Base-by-base conservation (phyloP, 768 basidiomycete genomes). In the Amanita polypyramis region DNA sequence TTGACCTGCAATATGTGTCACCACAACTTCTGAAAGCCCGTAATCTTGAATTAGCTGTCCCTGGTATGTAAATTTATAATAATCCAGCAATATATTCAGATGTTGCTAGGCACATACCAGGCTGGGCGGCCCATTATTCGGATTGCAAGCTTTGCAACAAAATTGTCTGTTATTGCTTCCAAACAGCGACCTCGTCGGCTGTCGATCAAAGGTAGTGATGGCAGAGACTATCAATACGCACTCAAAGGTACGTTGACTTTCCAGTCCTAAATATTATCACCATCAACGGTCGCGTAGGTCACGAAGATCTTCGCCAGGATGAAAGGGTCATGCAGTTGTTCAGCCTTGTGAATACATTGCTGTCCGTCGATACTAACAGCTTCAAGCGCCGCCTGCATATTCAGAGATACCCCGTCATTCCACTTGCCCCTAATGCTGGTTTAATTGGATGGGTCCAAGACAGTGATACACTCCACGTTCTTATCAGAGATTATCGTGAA, bases 241-340 rank as follows among this genome's bases (percentile, higher is more conserved):
- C 73, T 99, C 45, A 99, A 99, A 75, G 96, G 91, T 86, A 51
- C 4, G 54, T 50, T 7, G 9, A 40, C 12, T 47, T 10, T 12
- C 43, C 39, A 29, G 14, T 12, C 12, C 32, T 46, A 12, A 14
- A 9, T 19, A 36, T 36, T 20, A 7, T 17, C 17, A 17, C 41
- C 39, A 51, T 42, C 50, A 35, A 23, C n/a, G 44, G 8, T 23
- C 47, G 37, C 39, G 9, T 53, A 94, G 92, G 96, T 6, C 96
- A 99, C 64, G 96, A 99, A 68, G 96, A 99, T 69, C 73, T 99
- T 43, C 92, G 96, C 34, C 96, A 98, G 65, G 96, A 99, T 61
- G 96, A 99, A 58, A 80, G 96, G 52, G 96, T 98, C 48, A 98
- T 98, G 95, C 96, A 99, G 63, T 75, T 98, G 15, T 98, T 98